These are phyloP conservation scores for Micractinium sp. DNA, from an alignment of 139 green algal genomes.

Conservation along the genomic window DNA sequence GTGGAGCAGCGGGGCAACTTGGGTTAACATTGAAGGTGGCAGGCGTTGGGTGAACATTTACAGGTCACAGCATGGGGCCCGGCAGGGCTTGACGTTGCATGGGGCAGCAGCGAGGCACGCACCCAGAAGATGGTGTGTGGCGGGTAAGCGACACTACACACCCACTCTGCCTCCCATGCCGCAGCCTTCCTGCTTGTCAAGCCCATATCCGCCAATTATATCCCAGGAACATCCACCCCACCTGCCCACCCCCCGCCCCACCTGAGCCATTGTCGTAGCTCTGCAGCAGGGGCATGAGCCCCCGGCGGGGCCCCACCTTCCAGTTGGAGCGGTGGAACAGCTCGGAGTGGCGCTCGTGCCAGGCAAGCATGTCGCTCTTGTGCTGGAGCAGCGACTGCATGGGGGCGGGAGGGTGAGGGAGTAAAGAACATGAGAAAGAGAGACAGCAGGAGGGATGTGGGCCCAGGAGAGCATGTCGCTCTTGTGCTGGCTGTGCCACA, in stretches of 20 bases:
- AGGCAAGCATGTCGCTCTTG: slow-evolving; percentile 34
- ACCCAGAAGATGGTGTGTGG: not conserved
- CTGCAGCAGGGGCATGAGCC: slow-evolving; percentile 45
- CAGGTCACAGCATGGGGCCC: not conserved
- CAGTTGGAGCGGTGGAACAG: slow-evolving; percentile 46
- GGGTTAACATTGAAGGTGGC: not conserved
- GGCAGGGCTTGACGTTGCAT: too few species aligned
- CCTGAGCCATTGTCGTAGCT: slow-evolving; percentile 12
- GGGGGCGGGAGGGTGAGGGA: too few species aligned
- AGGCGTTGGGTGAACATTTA: too few species aligned
- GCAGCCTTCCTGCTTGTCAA: too few species aligned
- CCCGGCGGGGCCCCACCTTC: slow-evolving; percentile 36
- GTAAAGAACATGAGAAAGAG: too few species aligned
- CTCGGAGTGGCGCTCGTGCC: slow-evolving; percentile 31
- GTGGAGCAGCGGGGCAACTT: too few species aligned
- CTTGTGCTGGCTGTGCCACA: not conserved
- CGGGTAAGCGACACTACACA: too few species aligned
- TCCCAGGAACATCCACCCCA: not conserved
- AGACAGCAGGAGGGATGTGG: not conserved
- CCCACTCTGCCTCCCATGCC: too few species aligned
- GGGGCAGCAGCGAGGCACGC: not conserved
- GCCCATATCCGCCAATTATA: too few species aligned
- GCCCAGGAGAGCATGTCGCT: not conserved
- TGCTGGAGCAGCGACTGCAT: slow-evolving; percentile 26
- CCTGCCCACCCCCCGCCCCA: not conserved